A percentile compares a stretch with the other conserved stretches of the same genome.
Conservation (phyloP, 352 stramenopile genomes). For the Globisporangium iwayamae region DNA sequence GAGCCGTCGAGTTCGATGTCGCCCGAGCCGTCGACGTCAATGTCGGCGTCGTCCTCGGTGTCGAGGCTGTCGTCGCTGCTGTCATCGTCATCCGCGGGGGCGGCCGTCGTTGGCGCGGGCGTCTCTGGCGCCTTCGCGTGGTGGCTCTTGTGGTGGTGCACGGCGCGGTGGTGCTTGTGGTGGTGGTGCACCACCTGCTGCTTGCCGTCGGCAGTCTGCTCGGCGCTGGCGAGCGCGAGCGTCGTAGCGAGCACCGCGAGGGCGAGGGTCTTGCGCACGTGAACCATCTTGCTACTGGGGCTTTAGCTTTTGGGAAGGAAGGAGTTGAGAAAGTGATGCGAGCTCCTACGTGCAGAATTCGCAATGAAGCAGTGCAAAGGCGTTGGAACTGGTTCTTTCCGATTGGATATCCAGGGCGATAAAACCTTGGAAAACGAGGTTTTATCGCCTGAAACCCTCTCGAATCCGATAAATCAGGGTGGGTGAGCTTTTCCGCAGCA, state of each 20-base stretch:
- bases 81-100: slow-evolving; percentile 15
- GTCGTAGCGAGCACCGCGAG: slow-evolving; percentile 19
- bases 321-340: neutral
- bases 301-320: neutral
- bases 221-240: slow-evolving; percentile 7
- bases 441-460: slow-evolving; percentile 4
- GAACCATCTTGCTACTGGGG: slow-evolving; percentile 10
- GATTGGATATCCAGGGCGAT: neutral
- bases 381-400: slow-evolving; percentile 5
- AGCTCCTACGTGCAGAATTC: slow-evolving; percentile 6
- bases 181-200: slow-evolving; percentile 13
- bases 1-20: slow-evolving; percentile 28
- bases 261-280: slow-evolving; percentile 19
- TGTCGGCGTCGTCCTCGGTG: slow-evolving; percentile 17
- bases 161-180: slow-evolving; percentile 9
- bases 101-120: neutral
- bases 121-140: neutral
- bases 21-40: slow-evolving; percentile 26
- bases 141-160: slow-evolving; percentile 8
- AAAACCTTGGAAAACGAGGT: slow-evolving; percentile 15
- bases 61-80: slow-evolving; percentile 15
- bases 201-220: slow-evolving; percentile 4
- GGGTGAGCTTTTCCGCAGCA: neutral
- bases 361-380: slow-evolving; percentile 4
- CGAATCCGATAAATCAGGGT: slow-evolving; percentile 18